Evolutionary conservation across 225 moss, liverwort and hornwort species (phyloP).

Genomic region (Straminergon stramineum): DNA sequence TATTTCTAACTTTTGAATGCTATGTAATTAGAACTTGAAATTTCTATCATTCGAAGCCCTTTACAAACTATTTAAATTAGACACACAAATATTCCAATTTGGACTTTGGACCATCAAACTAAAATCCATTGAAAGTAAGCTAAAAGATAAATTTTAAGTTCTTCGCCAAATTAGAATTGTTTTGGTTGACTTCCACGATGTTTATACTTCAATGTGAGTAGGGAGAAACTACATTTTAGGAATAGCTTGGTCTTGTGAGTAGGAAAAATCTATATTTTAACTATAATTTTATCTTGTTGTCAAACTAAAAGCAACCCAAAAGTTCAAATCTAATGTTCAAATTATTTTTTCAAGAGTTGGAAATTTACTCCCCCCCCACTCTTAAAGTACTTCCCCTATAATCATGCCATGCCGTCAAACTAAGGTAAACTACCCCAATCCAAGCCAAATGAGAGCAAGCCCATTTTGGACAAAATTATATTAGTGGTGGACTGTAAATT

Average conservation of each 20-base stretch:
- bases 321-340: not conserved
- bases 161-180: rapidly evolving
- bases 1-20: too few species aligned
- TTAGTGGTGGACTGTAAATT: too few species aligned
- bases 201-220: too few species aligned
- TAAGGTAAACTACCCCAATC: too few species aligned
- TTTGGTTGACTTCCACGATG: not conserved
- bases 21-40: too few species aligned
- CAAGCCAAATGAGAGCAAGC: too few species aligned
- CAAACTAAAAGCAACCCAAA: not conserved
- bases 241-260: not conserved
- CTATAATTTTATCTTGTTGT: not conserved
- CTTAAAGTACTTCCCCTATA: not conserved
- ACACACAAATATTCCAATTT: not conserved
- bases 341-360: rapidly evolving
- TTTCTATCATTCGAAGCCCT: too few species aligned
- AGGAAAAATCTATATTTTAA: not conserved
- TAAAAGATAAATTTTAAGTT: not conserved
- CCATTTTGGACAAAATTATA: too few species aligned
- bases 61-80: not conserved
- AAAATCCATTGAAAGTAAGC: not conserved
- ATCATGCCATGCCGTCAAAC: rapidly evolving
- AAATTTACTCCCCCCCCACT: rapidly evolving
- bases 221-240: not conserved
- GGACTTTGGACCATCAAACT: not conserved